These are phyloP conservation scores for Ceriops decandra DNA, from an alignment of 345 rosid species.

Conservation along the genomic window DNA sequence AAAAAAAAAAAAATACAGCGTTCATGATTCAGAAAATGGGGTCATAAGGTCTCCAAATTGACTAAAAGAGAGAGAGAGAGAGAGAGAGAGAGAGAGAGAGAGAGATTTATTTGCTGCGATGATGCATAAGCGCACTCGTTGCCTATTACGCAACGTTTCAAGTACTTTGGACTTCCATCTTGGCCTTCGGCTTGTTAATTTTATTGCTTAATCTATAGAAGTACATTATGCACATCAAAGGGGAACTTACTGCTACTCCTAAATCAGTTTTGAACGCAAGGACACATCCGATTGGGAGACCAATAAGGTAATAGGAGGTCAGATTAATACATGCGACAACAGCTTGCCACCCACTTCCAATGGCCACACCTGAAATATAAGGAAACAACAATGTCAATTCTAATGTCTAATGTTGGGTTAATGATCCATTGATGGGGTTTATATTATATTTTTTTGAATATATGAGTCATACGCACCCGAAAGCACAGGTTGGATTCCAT, in stretches of 20 bases:
- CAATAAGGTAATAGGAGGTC: conserved; percentile 70
- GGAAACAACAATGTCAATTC: not conserved
- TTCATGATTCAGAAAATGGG: too few relatives aligned
- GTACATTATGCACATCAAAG: not conserved
- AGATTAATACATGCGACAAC: conserved; percentile 86
- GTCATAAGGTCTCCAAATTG: too few relatives aligned
- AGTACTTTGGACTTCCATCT: too few relatives aligned
- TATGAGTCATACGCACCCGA: conserved; percentile 43
- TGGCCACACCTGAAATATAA: conserved; percentile 69
- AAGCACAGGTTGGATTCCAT: conserved; percentile 93
- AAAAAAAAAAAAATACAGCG: too few relatives aligned
- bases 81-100: too few relatives aligned
- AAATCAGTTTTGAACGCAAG: conserved; percentile 83
- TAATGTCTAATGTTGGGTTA: not conserved
- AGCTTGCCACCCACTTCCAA: conserved; percentile 97
- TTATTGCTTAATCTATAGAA: not conserved
- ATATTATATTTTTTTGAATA: not conserved
- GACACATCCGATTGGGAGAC: conserved; percentile 85
- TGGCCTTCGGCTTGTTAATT: too few relatives aligned
- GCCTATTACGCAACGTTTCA: too few relatives aligned
- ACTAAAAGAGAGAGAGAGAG: too few relatives aligned
- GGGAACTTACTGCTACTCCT: conserved; percentile 66
- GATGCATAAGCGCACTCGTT: not conserved
- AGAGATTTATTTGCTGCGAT: not conserved
- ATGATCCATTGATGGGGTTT: not conserved